phyloP scores from a whole-genome alignment of 306 rosid species.

The Malus sieversii region DNA sequence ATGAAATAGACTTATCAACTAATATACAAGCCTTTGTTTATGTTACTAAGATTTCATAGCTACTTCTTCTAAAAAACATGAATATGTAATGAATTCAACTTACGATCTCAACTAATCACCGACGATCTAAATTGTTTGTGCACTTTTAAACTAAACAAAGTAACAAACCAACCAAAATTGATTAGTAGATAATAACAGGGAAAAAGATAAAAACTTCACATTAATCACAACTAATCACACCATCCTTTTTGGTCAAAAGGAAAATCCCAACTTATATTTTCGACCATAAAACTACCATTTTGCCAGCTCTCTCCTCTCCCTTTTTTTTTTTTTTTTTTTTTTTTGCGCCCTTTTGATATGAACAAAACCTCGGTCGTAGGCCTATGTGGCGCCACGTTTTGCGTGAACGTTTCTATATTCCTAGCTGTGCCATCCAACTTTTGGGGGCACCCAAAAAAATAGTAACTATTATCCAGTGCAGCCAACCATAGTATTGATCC shows the following conservation, averaged over 20 bases:
- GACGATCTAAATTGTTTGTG: neutral
- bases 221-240: neutral
- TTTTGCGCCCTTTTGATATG: neutral
- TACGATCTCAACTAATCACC: no score
- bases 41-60: no score
- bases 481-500: neutral
- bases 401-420: neutral
- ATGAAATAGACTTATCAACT: no score
- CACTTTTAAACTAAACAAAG: neutral
- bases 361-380: neutral
- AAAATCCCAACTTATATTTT: no score
- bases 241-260: neutral
- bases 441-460: neutral
- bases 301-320: neutral
- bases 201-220: neutral
- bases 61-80: no score
- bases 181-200: neutral
- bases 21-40: no score
- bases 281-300: neutral
- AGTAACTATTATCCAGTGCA: neutral
- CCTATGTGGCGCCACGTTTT: slow-evolving; percentile 3
- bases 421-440: neutral
- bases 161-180: neutral
- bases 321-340: no score
- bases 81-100: no score